phyloP scores from a whole-genome alignment of 2,329 filamentous ascomycete genomes.

The Penicillium sp. region DNA sequence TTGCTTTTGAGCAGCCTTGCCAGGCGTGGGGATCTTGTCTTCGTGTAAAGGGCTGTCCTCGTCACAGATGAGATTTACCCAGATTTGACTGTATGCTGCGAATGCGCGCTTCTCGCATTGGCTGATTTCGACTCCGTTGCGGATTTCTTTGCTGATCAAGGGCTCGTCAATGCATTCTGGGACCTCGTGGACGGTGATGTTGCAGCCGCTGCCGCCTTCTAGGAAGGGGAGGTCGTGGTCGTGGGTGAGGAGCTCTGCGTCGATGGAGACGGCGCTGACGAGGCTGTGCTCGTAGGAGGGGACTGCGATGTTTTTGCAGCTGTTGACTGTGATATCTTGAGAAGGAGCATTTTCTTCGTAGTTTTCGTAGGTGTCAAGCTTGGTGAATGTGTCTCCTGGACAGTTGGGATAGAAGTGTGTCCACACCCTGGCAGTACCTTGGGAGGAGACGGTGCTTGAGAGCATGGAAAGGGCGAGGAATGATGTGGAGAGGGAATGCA shows the following conservation, averaged over 20 bases:
- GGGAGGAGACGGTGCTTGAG: constrained; percentile 21
- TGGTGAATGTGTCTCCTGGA: constrained; percentile 21
- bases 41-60: constrained; percentile 7
- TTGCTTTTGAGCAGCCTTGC: background rate
- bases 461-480: constrained; percentile 20
- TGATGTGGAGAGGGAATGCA: constrained; percentile 19
- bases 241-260: constrained; percentile 24
- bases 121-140: constrained; percentile 25
- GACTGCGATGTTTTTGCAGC: constrained; percentile 29
- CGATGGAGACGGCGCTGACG: constrained; percentile 30
- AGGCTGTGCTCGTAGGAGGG: constrained; percentile 25
- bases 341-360: constrained; percentile 24
- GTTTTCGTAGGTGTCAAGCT: constrained; percentile 25
- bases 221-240: constrained; percentile 16
- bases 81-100: constrained; percentile 30
- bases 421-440: constrained; percentile 30
- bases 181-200: constrained; percentile 35
- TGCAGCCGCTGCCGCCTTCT: constrained; percentile 23
- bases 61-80: constrained; percentile 33
- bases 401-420: constrained; percentile 34
- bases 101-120: constrained; percentile 27
- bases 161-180: constrained; percentile 34
- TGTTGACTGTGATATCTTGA: constrained; percentile 22
- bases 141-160: constrained; percentile 25
- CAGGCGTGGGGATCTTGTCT: background rate